Evolutionary conservation across 257 asterid species (phyloP).

Genomic region (Orobanche coerulescens): DNA sequence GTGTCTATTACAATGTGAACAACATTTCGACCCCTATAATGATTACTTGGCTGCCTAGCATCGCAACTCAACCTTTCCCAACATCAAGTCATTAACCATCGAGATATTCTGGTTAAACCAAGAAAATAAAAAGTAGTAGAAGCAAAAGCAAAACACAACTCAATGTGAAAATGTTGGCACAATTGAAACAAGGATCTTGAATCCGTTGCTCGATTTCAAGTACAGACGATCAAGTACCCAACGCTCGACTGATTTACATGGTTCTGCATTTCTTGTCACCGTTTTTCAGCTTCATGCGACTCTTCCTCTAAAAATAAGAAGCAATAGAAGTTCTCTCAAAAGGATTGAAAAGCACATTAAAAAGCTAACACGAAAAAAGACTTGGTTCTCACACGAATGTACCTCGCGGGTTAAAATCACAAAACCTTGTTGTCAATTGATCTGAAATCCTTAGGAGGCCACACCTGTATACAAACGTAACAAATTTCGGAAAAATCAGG

Average conservation of each 20-base stretch:
- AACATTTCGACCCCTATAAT: no score
- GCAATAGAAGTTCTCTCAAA: background rate
- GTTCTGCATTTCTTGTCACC: no score
- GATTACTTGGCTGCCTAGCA: no score
- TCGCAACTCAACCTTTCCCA: no score
- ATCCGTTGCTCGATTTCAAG: no score
- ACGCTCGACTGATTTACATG: background rate
- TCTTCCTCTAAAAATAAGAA: background rate
- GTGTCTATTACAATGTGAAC: no score
- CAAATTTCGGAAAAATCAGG: background rate
- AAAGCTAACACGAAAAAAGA: background rate
- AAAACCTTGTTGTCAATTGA: slow-evolving; percentile 26
- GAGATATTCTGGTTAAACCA: no score
- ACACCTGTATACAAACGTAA: slow-evolving; percentile 29
- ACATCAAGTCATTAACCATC: no score
- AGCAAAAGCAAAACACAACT: no score
- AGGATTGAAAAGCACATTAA: background rate
- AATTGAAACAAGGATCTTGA: no score
- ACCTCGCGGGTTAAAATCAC: slow-evolving; percentile 27
- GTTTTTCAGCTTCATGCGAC: background rate
- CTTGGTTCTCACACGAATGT: no score
- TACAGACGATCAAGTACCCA: background rate
- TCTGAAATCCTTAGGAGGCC: slow-evolving; percentile 55
- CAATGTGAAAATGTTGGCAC: background rate
- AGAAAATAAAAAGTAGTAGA: no score